Percentiles rank a stretch among this genome's conserved stretches.
Evolutionary conservation across 192 early-diverging fungal species (phyloP).

Genomic region (Chytriomyces sp.): DNA sequence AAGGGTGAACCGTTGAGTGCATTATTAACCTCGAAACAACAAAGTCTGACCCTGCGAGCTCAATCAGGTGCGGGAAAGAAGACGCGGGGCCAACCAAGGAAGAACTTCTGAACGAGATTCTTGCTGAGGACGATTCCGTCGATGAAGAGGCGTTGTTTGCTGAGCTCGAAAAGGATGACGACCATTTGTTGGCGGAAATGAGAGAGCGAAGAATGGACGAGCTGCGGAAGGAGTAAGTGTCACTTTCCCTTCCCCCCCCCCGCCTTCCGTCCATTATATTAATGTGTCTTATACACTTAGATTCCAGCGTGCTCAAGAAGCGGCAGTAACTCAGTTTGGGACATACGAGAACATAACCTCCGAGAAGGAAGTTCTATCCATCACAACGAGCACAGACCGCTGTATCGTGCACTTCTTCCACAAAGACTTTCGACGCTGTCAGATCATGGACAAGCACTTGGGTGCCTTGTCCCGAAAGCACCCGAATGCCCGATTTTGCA

Average conservation of each 20-base stretch:
- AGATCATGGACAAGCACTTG: conserved; percentile 90
- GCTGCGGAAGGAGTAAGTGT: conserved; percentile 78
- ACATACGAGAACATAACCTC: conserved; percentile 70
- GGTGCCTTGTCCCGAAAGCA: conserved; percentile 76
- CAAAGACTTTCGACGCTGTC: conserved; percentile 90
- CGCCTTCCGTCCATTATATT: neutral
- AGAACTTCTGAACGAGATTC: too few species aligned
- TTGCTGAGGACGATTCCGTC: too few species aligned
- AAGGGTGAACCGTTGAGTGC: too few species aligned
- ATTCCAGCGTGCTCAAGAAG: conserved; percentile 61
- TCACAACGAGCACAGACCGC: conserved; percentile 68
- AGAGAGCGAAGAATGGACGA: conserved; percentile 86
- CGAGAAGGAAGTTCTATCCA: conserved; percentile 84
- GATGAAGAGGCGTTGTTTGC: conserved; percentile 78
- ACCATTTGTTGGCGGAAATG: conserved; percentile 67
- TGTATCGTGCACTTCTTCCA: conserved; percentile 89
- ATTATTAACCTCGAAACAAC: too few species aligned
- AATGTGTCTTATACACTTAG: conserved; percentile 38
- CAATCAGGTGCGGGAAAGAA: too few species aligned
- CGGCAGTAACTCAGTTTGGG: conserved; percentile 68
- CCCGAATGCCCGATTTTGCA: conserved; percentile 83
- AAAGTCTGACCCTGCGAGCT: too few species aligned
- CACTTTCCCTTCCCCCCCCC: neutral
- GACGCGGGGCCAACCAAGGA: too few species aligned
- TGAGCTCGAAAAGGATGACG: conserved; percentile 82